Base-by-base conservation (phyloP, 2,329 filamentous ascomycete genomes). In the Fusarium pseudograminearum region DNA sequence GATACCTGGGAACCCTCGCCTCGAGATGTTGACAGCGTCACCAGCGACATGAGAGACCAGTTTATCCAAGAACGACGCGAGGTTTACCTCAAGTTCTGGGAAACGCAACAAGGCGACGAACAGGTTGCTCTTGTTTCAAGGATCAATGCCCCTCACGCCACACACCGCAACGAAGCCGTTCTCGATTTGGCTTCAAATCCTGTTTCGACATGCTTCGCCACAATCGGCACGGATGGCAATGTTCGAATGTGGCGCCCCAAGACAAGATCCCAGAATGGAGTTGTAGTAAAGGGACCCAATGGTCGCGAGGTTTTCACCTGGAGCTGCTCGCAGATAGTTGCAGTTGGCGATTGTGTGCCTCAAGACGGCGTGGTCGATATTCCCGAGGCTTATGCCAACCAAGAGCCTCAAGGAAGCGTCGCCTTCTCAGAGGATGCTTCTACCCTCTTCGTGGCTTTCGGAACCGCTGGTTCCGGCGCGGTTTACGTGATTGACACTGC, bases 1-100 rank as follows among this genome's bases (percentile, higher is more conserved):
- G 96, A 99, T 77, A 92, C 94, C 75, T 99, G 96, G 96, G 86
- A 87, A 53, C 94, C 94, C 2, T 89, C 92, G 12, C 81, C 83
- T 15, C 83, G 87, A 63, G 94, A 98, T 75, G 80, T 92, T 16
- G 85, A 87, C 40, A 85, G 76, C 45, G 72, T 80, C 2, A 73
- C 70, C 31, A 64, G 72, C 30, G 80, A 81, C 22, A 72, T 74
- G 62, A 78, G 76, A 65, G 82, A 80, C 70, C 84, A 81, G 53
- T 84, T 87, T 59, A 79, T 83, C 31, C 80, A 81, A 33, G 84
- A 85, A 65, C 85, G 83, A 66, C 86, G 86, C 44, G 95, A 98
- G 77, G 87, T 94, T 1, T 92, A 92, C 74, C 84, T 99, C 51
- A 98, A 97, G 77, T 96, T 99, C 78, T 99, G 96, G 96, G 81